Conservation (phyloP, 2,329 filamentous ascomycete genomes). For the Onygenales sp. region DNA sequence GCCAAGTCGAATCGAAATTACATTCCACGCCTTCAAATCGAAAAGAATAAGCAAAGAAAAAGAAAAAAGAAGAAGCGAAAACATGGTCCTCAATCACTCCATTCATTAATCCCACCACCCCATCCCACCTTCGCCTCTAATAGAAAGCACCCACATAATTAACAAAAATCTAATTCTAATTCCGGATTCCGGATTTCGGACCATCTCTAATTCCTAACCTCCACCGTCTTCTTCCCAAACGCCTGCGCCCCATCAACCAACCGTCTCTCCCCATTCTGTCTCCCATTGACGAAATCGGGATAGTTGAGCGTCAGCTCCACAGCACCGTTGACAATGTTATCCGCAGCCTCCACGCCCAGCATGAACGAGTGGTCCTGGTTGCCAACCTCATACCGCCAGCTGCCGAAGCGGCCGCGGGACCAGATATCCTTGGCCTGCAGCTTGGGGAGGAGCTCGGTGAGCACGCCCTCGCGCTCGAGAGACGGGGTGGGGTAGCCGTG, state of each 20-base stretch:
- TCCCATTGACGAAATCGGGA: slow-evolving; percentile 84
- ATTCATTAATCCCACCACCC: no score
- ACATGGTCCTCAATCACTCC: no score
- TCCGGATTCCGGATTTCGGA: no score
- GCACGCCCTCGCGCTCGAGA: slow-evolving; percentile 88
- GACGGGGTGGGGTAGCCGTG: slow-evolving; percentile 96
- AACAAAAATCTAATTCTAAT: no score
- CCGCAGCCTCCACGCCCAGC: slow-evolving; percentile 87
- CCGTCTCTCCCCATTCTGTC: slow-evolving; percentile 53
- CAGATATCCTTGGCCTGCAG: slow-evolving; percentile 86
- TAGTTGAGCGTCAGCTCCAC: slow-evolving; percentile 93
- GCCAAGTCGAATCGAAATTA: background rate
- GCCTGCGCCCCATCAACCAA: slow-evolving; percentile 39
- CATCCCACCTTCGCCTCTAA: no score
- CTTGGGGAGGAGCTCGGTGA: slow-evolving; percentile 86
- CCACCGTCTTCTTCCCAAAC: slow-evolving; percentile 1
- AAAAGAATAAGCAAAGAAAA: background rate
- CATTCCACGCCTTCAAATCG: background rate
- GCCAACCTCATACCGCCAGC: slow-evolving; percentile 94
- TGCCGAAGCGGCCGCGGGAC: slow-evolving; percentile 93
- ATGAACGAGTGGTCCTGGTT: slow-evolving; percentile 99
- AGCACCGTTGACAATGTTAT: slow-evolving; percentile 80
- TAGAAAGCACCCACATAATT: no score
- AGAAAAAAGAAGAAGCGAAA: background rate
- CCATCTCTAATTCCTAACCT: background rate